Evolutionary conservation across 164 flowering plant species (phyloP), one percentile per base, ranked within the genome.

Genomic region (Vitis labrusca): DNA sequence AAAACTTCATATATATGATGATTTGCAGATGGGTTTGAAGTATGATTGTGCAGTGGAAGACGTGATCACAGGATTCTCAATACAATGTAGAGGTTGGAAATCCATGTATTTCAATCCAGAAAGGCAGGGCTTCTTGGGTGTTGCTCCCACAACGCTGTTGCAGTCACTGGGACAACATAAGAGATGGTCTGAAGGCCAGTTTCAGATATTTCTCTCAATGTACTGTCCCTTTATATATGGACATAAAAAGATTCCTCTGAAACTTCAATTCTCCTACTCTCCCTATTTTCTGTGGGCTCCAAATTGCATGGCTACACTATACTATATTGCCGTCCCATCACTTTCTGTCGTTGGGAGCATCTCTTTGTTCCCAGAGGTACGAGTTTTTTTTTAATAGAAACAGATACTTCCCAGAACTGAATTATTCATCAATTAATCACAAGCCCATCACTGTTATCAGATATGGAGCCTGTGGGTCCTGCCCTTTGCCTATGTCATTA

Each of bases 391-490:
- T 3, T 37, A 37, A 3, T 37, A 37, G 44, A 37, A 23, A 6
- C 44, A 37, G 44, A 37, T 37, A 37, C 44, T 37, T 27, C 30
- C 44, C 10, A 59, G 61, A 5, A 11, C 19, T 59, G 27, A 27
- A 29, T 59, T 8, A 10, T 23, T 23, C 27, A 23, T 23, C 27
- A 23, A 23, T 23, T 23, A 23, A 23, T 23, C 27, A 23, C 1
- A 23, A 23, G 27, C 27, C 27, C 27, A 23, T 23, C 27, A 23
- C 27, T 59, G 37, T 27, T 59, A 32, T 55, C 80, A 86, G 88
- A 61, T 84, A 6, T 74, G 85, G 66, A 86, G 81, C 67, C 76
- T 63, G 13, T 85, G 90, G 90, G 65, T 84, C 71, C 51, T 78
- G 4, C 83, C 91, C 11, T 86, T 81, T 59, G 76, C 75, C 0